Evolutionary conservation across 148 eudicot species (phyloP), one percentile per base, ranked within the genome.

Genomic region (Chenopodium berlandieri): DNA sequence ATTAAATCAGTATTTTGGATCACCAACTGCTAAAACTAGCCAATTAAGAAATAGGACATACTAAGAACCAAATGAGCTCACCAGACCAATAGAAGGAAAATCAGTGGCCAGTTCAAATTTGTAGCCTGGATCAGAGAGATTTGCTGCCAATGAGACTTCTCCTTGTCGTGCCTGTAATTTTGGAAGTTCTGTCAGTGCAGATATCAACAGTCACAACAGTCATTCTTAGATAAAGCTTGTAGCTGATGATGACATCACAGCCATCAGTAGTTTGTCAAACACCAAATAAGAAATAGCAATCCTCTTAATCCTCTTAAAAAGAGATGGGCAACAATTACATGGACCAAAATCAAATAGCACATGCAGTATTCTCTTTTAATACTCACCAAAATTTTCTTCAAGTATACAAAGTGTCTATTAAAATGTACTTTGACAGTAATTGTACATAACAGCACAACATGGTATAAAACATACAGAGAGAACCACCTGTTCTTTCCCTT

Each of bases 1-100:
- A 56, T 65, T 52, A 78, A 83, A 14, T 34, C 8, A 17, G 27
- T n/a, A 13, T 14, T 14, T 16, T 73, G 67, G 37, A 8, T 72
- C 47, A 73, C 72, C 16, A 73, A 50, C 3, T 31, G 22, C 79
- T 68, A 68, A 75, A 44, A 25, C 14, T 2, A 69, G 79, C 20
- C 54, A n/a, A 74, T 47, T 75, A 25, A 34, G n/a, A 52, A 77
- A 48, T 69, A 37, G 22, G n/a, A 64, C 70, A 37, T 58, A 23
- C 19, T 40, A 81, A 75, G 64, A 75, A 73, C 71, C 64, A 46
- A 60, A 75, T 25, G 47, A 80, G 27, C 97, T 95, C 86, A 96
- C 99, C 95, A 91, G 77, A 85, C 97, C 95, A 88, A 89, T 80
- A 70, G 92, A 86, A 54, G 99, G 99, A 88, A 92, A 85, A 82